Conservation (phyloP, 1,284 basidiomycete genomes). For the Moesziomyces globuligerus region DNA sequence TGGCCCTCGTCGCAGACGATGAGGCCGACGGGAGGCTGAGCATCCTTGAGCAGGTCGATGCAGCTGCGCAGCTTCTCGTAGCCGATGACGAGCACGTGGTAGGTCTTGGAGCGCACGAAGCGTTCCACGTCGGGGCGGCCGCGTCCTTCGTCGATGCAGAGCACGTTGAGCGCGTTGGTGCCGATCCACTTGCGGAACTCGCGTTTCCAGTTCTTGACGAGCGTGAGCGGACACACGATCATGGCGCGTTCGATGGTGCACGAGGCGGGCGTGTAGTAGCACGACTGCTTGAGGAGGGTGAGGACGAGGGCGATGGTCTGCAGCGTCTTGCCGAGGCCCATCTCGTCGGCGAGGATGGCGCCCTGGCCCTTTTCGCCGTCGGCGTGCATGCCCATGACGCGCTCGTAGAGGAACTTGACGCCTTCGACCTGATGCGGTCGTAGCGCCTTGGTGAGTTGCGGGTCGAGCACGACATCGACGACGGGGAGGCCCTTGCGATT, state of each 20-base stretch:
- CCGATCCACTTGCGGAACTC: conserved; percentile 90
- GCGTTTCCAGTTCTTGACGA: conserved; percentile 94
- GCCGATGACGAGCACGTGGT: conserved; percentile 88
- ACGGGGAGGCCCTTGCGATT: conserved; percentile 73
- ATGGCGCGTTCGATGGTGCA: conserved; percentile 59
- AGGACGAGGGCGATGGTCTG: conserved; percentile 64
- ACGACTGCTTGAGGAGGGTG: conserved; percentile 59
- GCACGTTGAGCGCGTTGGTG: conserved; percentile 80
- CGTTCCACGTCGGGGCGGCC: conserved; percentile 52
- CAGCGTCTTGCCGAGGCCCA: conserved; percentile 74
- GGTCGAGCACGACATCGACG: conserved; percentile 86
- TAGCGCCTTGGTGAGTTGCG: conserved; percentile 83
- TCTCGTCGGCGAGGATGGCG: conserved; percentile 99
- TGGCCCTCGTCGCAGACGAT: conserved; percentile 98
- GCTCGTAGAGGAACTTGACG: conserved; percentile 97
- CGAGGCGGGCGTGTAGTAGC: conserved; percentile 58
- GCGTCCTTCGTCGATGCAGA: conserved; percentile 74
- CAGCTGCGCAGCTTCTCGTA: conserved; percentile 83
- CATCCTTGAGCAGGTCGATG: conserved; percentile 50
- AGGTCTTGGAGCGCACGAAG: conserved; percentile 70
- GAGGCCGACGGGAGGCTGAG: conserved; percentile 82
- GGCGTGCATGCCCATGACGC: conserved; percentile 90
- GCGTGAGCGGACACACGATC: conserved; percentile 92
- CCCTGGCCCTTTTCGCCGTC: conserved; percentile 80
- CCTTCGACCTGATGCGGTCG: conserved; percentile 98